Evolutionary conservation across 1,284 basidiomycete species (phyloP).

Genomic region (Leucoagaricus sp.): DNA sequence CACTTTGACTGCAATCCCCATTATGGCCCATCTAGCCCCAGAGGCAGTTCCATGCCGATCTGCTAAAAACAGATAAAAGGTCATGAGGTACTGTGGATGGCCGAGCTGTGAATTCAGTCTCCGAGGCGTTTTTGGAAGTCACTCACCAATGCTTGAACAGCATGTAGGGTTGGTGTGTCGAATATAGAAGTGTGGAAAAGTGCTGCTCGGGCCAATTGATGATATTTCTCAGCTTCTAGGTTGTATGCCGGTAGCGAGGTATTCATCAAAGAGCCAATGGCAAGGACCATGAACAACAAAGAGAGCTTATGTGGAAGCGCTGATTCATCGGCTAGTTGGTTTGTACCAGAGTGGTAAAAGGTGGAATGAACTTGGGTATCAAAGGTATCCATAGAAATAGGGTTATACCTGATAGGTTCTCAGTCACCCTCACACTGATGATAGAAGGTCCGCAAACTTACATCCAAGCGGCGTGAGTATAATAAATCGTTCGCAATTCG

Average conservation of each 20-base stretch:
- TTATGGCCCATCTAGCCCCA: conserved; percentile 75
- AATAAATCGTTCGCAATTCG: conserved; percentile 65
- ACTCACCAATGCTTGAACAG: conserved; percentile 71
- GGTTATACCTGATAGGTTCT: conserved; percentile 61
- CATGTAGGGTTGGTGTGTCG: conserved; percentile 71
- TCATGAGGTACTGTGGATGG: conserved; percentile 65
- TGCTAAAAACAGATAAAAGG: conserved; percentile 72
- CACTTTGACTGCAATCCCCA: conserved; percentile 77
- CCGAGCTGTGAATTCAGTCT: neutral
- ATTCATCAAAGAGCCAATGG: conserved; percentile 75
- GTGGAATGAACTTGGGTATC: conserved; percentile 61
- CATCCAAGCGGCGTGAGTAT: conserved; percentile 77
- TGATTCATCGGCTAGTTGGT: conserved; percentile 54
- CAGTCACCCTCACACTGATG: conserved; percentile 18
- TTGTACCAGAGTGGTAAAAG: conserved; percentile 57
- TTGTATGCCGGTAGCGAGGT: conserved; percentile 63
- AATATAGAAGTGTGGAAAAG: conserved; percentile 73
- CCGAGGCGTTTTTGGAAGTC: neutral
- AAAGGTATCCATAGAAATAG: conserved; percentile 65
- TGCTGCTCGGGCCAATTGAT: conserved; percentile 71
- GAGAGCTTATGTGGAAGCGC: conserved; percentile 66
- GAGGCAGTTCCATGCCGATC: conserved; percentile 73
- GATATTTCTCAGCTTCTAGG: conserved; percentile 76
- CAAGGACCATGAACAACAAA: conserved; percentile 74
- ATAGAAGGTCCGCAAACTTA: conserved; percentile 35